Conservation (phyloP, 768 basidiomycete genomes). For the Albatrellus ellisii region DNA sequence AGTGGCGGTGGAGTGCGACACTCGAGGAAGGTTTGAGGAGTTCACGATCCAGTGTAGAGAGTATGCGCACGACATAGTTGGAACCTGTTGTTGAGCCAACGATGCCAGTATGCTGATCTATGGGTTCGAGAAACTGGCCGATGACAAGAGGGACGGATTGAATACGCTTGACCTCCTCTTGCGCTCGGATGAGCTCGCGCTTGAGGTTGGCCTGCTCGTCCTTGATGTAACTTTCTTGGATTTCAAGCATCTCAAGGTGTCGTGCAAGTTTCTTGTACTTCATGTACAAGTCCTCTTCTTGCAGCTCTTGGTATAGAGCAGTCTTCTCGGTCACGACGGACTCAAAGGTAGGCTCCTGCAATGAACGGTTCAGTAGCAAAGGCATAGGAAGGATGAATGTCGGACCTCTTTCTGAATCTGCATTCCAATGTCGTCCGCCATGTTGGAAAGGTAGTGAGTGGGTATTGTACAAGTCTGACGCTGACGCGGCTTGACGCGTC, state of each 20-base stretch:
- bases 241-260: conserved; percentile 90
- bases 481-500: conserved; percentile 13
- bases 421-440: conserved; percentile 81
- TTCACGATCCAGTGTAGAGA: conserved; percentile 94
- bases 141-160: conserved; percentile 98
- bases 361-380: neutral
- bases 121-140: conserved; percentile 97
- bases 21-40: conserved; percentile 94
- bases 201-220: conserved; percentile 98
- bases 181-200: conserved; percentile 94
- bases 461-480: neutral
- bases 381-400: conserved; percentile 3
- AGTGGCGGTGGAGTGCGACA: conserved; percentile 97
- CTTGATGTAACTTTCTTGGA: conserved; percentile 94
- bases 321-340: conserved; percentile 83
- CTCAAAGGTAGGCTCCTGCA: conserved; percentile 82
- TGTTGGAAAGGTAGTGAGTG: conserved; percentile 20
- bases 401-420: conserved; percentile 69
- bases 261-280: conserved; percentile 95
- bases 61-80: conserved; percentile 95
- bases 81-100: conserved; percentile 97
- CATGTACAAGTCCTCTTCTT: conserved; percentile 86
- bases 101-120: conserved; percentile 94
- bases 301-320: conserved; percentile 73
- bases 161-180: conserved; percentile 99